Base-by-base conservation (phyloP, 441 rosid genomes). In the Gossypium lobatum region DNA sequence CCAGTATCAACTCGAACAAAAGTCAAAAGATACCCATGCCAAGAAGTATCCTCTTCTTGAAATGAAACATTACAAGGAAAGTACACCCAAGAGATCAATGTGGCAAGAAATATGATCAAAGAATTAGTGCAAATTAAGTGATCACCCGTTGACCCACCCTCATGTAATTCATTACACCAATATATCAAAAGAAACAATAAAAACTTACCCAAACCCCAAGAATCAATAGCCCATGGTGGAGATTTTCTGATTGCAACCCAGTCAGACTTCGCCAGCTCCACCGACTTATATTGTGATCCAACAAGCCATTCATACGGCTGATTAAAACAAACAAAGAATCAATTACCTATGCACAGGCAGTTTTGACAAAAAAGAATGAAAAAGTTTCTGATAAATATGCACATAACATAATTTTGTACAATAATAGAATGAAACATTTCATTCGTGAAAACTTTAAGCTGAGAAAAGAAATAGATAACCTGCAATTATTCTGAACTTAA, bases 191-290 rank as follows among this genome's bases (percentile, higher is more conserved):
- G 64, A 52, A 72, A 53, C n/a, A 57, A 54, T 16, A 64, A 50
- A 63, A 64, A 79, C 87, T 84, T 82, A 93, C 99, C 99, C 83
- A 96, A 87, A 37, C 97, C 99, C 99, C 98, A 96, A 61, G 99
- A 93, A 83, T 96, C 99, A 80, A 93, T 92, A 75, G 96, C 84
- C 98, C 98, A 96, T 55, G 98, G 91, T 6, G 99, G 97, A 83
- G 97, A 93, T 82, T 93, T 92, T 83, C 99, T 88, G 68, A 96
- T 85, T 64, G 92, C 77, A 76, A 78, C 80, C 99, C 99, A 93
- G 73, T 96, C 98, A 83, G 97, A 92, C 82, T 96, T 96, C 45
- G 72, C 88, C 83, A 92, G 77, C 86, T 96, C 99, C 93, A 89
- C 82, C 64, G 99, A 89, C 79, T 93, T 93, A 87, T 96, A 91